A percentile compares a stretch with the other conserved stretches of the same genome.
Evolutionary conservation across 352 stramenopile species (phyloP).

Genomic region (Phytophthora sojae): DNA sequence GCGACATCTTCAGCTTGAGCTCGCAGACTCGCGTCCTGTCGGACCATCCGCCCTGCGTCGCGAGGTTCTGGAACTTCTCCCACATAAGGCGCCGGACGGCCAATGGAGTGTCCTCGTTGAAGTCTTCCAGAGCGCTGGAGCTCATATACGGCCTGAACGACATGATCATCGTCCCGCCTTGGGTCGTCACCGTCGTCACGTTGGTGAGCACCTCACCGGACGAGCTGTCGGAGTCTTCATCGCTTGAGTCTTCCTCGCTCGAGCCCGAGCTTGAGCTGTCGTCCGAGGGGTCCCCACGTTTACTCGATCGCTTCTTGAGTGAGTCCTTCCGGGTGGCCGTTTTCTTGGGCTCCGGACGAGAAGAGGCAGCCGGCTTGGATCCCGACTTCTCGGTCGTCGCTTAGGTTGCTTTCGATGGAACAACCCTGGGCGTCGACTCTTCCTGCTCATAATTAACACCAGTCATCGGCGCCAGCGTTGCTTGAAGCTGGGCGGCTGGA

Average conservation of each 20-base stretch:
- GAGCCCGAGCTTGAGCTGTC: neutral
- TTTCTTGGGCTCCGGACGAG: neutral
- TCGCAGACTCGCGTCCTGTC: neutral
- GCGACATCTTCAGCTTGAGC: no score
- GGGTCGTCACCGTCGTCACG: neutral
- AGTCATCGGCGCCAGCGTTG: neutral
- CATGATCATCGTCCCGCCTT: neutral
- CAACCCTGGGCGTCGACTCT: neutral
- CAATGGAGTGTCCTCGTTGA: slow-evolving; percentile 1
- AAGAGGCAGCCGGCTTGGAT: neutral
- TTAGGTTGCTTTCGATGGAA: neutral
- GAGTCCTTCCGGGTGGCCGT: neutral
- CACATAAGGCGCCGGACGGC: neutral
- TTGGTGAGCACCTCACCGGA: neutral
- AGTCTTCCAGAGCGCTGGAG: neutral
- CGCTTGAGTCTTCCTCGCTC: neutral
- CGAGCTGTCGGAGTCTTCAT: neutral
- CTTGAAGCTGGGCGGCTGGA: slow-evolving; percentile 1
- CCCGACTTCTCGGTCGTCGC: neutral
- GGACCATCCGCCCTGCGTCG: neutral
- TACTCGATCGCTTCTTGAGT: neutral
- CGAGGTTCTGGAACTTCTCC: slow-evolving; percentile 1
- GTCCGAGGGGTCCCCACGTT: neutral
- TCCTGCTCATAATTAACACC: neutral
- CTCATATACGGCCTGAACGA: slow-evolving; percentile 1